phyloP scores from a whole-genome alignment of 83 land plant genomes.

The Larix sibirica region DNA sequence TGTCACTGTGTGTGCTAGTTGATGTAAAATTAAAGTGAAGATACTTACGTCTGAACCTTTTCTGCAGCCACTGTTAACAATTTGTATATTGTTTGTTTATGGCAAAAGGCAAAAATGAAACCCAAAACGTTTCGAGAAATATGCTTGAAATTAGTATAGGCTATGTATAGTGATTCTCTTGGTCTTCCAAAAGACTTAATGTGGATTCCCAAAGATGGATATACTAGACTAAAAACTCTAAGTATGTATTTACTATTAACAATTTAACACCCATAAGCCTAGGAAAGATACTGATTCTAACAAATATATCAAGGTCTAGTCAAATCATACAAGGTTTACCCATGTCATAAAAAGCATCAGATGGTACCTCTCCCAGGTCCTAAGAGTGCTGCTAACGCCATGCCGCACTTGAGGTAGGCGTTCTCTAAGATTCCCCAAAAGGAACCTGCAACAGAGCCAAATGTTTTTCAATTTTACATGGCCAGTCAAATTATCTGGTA shows the following conservation, averaged over 20 bases:
- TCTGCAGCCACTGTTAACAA: too few species aligned
- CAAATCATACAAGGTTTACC: neutral
- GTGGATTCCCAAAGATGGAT: neutral
- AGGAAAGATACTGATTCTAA: neutral
- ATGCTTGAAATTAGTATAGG: neutral
- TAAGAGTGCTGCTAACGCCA: slow-evolving; percentile 77
- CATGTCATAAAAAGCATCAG: neutral
- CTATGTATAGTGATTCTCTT: neutral
- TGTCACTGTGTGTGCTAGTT: too few species aligned
- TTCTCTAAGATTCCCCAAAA: slow-evolving; percentile 69
- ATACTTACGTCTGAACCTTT: too few species aligned
- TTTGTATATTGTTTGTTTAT: too few species aligned
- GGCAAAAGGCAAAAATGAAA: neutral
- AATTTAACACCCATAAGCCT: neutral
- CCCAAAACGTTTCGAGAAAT: neutral
- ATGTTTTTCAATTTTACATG: neutral
- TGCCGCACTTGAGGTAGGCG: slow-evolving; percentile 69
- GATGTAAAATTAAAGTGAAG: too few species aligned
- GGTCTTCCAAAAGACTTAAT: neutral
- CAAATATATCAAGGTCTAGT: neutral
- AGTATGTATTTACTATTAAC: neutral
- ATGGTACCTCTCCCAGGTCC: slow-evolving; percentile 88
- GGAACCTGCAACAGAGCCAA: slow-evolving; percentile 40
- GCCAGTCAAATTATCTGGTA: neutral
- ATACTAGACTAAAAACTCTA: neutral